Percentiles rank a stretch among this genome's conserved stretches.
Conservation (phyloP, 768 basidiomycete species). For the Steccherinum ochraceum region DNA sequence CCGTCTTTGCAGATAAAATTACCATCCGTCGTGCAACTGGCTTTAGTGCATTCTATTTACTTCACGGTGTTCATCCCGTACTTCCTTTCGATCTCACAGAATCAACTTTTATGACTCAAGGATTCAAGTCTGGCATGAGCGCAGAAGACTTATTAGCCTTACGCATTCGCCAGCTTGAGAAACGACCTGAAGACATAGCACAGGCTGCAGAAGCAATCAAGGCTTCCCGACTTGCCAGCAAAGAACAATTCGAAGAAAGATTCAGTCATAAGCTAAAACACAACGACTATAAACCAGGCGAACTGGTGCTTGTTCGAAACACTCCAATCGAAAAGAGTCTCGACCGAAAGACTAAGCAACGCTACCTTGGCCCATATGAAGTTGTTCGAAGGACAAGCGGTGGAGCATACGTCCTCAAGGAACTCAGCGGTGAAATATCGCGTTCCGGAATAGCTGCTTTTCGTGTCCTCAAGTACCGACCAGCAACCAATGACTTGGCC, state of each 20-base stretch:
- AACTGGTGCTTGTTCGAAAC: conserved; percentile 24
- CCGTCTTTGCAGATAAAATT: conserved; percentile 33
- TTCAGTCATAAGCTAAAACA: conserved; percentile 20
- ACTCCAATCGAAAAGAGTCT: conserved; percentile 18
- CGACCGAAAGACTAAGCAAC: conserved; percentile 19
- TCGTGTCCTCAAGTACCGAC: conserved; percentile 16
- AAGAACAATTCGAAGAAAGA: conserved; percentile 19
- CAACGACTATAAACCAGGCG: conserved; percentile 22
- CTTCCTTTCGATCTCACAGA: conserved; percentile 28
- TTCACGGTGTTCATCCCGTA: conserved; percentile 23
- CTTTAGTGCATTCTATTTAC: conserved; percentile 18
- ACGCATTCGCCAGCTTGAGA: conserved; percentile 21
- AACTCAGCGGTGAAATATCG: conserved; percentile 20
- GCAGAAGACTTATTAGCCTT: conserved; percentile 23
- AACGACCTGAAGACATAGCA: conserved; percentile 17
- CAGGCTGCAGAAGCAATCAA: conserved; percentile 12
- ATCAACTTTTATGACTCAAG: conserved; percentile 23
- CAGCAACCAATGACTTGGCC: neutral
- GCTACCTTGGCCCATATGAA: conserved; percentile 22
- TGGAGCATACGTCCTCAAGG: conserved; percentile 20
- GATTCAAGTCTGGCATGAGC: conserved; percentile 18
- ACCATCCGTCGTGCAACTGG: conserved; percentile 24
- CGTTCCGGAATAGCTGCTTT: conserved; percentile 15
- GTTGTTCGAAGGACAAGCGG: conserved; percentile 16
- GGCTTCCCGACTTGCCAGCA: conserved; percentile 14